Evolutionary conservation across 768 basidiomycete genomes (phyloP), one percentile per base, ranked within the genome.

Genomic region (Leccinum barrowsii): DNA sequence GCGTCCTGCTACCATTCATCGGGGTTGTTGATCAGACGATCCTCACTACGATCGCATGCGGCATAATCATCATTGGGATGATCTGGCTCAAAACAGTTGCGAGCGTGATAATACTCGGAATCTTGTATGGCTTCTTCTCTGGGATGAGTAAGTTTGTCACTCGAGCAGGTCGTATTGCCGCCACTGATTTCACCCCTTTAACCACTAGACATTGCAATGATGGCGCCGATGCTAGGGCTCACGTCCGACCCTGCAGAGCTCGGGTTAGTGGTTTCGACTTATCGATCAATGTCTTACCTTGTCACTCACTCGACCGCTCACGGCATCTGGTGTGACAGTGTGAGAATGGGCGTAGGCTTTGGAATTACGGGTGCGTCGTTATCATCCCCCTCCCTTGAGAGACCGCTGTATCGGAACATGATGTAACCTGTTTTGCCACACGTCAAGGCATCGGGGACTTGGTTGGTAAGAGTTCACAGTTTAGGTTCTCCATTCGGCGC

Each of bases 191-290:
- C 30, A 1, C 19, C 5, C 7, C 35, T 35, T 34, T 17, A 5
- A 30, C 2, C 13, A 1, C 5, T 42, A 77, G 78, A 77, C 35
- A 68, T 83, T 12, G 67, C 63, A 1, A 35, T 75, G 57, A 66
- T 81, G 56, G 70, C 78, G 0, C 80, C 82, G 2, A 71, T 80
- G 73, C 59, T 85, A 12, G 75, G 74, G 5, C 64, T 82, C n/a
- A 77, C 82, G 4, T 69, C 74, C 8, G 74, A 76, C 26, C 76
- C 79, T 53, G 69, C 74, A 2, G 85, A 86, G 63, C 78, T 85
- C 30, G 85, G 85, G 50, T 77, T 34, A n/a, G 74, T 60, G 19
- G 0, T 63, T 34, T 34, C 26, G 26, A 7, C 0, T 24, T 50
- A 28, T 50, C 17, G 13, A n/a, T 19, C 50, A 19, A 3, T 19